Evolutionary conservation across 1,284 basidiomycete genomes (phyloP).

Genomic region (Porodaedalea pini): DNA sequence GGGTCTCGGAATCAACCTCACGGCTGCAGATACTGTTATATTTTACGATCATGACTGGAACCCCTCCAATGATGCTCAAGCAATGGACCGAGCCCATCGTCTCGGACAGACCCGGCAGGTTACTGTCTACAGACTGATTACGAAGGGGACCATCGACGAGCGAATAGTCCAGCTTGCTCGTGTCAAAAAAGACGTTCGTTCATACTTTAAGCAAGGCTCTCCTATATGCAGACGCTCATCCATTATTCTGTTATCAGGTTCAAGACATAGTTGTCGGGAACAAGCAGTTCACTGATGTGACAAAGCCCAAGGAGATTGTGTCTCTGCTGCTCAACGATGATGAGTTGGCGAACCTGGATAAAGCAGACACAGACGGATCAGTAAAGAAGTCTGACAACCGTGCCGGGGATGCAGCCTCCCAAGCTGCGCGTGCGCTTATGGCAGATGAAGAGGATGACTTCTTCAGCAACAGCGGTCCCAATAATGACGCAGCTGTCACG

Average conservation of each 20-base stretch:
- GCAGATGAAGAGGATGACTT: slow-evolving; percentile 82
- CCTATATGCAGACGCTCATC: not conserved
- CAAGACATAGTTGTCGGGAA: slow-evolving; percentile 99
- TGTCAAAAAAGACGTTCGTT: slow-evolving; percentile 89
- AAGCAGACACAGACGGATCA: slow-evolving; percentile 33
- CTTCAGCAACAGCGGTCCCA: slow-evolving; percentile 51
- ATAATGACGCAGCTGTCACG: slow-evolving; percentile 24
- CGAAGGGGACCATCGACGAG: slow-evolving; percentile 96
- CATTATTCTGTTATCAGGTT: slow-evolving; percentile 50
- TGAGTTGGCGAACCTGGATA: slow-evolving; percentile 63
- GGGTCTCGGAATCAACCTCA: slow-evolving; percentile 97
- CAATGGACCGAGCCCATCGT: slow-evolving; percentile 99
- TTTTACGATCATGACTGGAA: slow-evolving; percentile 99
- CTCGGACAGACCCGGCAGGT: slow-evolving; percentile 98
- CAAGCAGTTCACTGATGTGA: slow-evolving; percentile 88
- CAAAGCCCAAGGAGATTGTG: slow-evolving; percentile 96
- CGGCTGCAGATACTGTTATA: slow-evolving; percentile 95
- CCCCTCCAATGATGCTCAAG: slow-evolving; percentile 97
- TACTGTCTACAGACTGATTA: slow-evolving; percentile 96
- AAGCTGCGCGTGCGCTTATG: slow-evolving; percentile 66
- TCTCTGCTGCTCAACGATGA: slow-evolving; percentile 95
- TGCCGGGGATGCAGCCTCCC: slow-evolving; percentile 31
- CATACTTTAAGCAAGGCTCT: not conserved
- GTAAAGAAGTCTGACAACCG: slow-evolving; percentile 38
- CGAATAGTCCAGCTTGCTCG: slow-evolving; percentile 93